Conservation (phyloP, 2,329 filamentous ascomycete genomes). For the Monosporascus sp. region DNA sequence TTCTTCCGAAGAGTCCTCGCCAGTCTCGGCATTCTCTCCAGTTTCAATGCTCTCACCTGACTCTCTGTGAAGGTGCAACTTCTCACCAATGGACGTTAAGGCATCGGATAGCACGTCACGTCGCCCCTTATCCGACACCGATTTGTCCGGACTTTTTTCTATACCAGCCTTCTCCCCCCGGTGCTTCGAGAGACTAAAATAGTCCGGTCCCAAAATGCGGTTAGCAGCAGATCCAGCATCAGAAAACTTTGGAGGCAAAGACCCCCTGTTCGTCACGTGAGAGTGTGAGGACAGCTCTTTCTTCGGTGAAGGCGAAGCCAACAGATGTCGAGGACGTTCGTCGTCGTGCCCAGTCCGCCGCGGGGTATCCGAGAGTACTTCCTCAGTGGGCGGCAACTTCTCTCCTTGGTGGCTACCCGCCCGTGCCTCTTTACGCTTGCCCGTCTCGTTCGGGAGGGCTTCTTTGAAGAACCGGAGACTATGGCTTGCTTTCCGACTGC, state of each 20-base stretch:
- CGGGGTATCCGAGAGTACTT: conserved; percentile 18
- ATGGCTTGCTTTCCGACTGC: conserved; percentile 64
- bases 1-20: conserved; percentile 67
- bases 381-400: conserved; percentile 33
- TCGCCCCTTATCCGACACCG: conserved; percentile 2
- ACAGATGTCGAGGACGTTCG: conserved; percentile 12
- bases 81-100: conserved; percentile 4
- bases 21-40: conserved; percentile 39
- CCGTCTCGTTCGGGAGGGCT: conserved; percentile 55
- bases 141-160: conserved; percentile 4
- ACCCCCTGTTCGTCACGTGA: conserved; percentile 11
- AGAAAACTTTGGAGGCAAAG: conserved; percentile 12
- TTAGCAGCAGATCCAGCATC: conserved; percentile 8
- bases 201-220: conserved; percentile 15
- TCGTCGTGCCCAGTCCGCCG: conserved; percentile 11
- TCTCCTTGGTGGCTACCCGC: conserved; percentile 30
- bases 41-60: conserved; percentile 35
- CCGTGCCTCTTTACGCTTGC: conserved; percentile 46
- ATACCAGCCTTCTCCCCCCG: conserved; percentile 9
- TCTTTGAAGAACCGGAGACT: conserved; percentile 64
- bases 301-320: conserved; percentile 17
- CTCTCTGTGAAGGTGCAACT: conserved; percentile 25
- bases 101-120: conserved; percentile 8
- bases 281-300: conserved; percentile 17
- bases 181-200: conserved; percentile 18